These are phyloP conservation scores for Leonotis leonurus DNA, from an alignment of 257 asterid genomes.

Conservation along the genomic window DNA sequence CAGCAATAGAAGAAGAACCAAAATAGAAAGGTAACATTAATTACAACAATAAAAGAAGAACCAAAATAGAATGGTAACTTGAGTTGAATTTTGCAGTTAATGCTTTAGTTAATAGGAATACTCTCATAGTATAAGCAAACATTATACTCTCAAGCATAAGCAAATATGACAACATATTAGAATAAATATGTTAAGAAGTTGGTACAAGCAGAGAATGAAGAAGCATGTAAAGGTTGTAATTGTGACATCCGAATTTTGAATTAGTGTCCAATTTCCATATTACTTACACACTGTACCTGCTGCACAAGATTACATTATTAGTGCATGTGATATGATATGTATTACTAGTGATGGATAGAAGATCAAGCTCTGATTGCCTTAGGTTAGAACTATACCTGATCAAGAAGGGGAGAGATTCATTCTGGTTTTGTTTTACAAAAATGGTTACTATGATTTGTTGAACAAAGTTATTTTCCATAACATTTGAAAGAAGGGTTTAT, in stretches of 20 bases:
- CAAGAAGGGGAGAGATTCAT: neutral
- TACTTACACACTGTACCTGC: no score
- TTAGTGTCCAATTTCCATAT: neutral
- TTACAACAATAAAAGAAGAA: no score
- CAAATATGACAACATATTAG: no score
- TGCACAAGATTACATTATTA: no score
- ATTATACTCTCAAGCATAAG: no score
- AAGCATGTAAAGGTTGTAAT: neutral
- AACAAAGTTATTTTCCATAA: neutral
- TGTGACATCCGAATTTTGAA: neutral
- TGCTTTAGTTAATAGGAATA: no score
- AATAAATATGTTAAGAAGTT: neutral
- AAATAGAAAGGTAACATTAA: no score
- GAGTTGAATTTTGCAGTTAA: no score
- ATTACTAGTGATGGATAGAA: neutral
- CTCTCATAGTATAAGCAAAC: no score
- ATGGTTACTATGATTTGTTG: neutral
- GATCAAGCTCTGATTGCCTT: neutral
- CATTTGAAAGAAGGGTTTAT: neutral
- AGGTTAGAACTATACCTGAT: neutral
- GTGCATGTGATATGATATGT: neutral
- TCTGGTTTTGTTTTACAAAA: neutral
- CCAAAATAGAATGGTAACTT: no score
- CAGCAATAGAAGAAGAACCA: no score
- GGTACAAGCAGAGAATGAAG: neutral